Conservation (phyloP, 192 early-diverging fungal genomes). For the Chytriomyces sp. region DNA sequence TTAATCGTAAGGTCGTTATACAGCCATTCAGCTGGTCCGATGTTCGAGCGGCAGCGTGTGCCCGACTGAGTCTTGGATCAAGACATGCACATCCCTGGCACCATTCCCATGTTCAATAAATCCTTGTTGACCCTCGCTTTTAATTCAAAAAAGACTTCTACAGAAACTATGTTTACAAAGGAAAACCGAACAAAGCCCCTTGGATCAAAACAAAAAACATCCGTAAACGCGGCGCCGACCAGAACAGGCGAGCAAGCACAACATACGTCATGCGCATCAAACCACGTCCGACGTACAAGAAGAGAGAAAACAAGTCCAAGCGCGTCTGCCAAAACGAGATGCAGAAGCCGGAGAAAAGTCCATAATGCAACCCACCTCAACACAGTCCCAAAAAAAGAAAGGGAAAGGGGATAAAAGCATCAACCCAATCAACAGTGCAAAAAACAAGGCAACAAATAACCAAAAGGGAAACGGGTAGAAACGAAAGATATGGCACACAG, state of each 20-base stretch:
- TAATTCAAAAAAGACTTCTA: not conserved
- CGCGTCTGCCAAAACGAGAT: not conserved
- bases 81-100: too few relatives aligned
- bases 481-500: not conserved
- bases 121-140: too few relatives aligned
- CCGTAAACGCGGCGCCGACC: too few relatives aligned
- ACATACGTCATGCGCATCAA: not conserved
- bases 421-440: not conserved
- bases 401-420: not conserved
- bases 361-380: constrained; percentile 22
- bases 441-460: not conserved
- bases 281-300: not conserved
- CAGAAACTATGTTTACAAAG: not conserved
- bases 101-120: too few relatives aligned
- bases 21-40: too few relatives aligned
- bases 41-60: too few relatives aligned
- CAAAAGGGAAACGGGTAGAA: not conserved
- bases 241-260: not conserved
- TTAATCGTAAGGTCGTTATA: too few relatives aligned
- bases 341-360: constrained; percentile 13
- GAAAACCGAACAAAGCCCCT: not conserved
- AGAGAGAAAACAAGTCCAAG: not conserved
- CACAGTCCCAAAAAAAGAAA: not conserved
- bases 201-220: not conserved
- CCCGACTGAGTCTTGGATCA: too few relatives aligned